Evolutionary conservation across 306 rosid species (phyloP).

Genomic region (Delonix regia): DNA sequence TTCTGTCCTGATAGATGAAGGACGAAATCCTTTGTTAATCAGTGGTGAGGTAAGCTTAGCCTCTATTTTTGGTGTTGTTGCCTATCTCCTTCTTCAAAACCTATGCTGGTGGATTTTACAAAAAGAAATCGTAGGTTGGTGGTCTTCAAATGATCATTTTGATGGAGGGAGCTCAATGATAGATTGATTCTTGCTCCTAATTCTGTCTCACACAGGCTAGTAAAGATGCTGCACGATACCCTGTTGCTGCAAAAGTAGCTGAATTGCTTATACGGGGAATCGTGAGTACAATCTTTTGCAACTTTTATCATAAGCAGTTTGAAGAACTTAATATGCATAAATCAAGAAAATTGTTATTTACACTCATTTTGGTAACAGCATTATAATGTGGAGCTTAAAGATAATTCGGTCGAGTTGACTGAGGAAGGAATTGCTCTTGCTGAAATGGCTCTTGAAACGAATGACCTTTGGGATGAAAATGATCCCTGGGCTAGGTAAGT

Average conservation of each 20-base stretch:
- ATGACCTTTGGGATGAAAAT: constrained; percentile 97
- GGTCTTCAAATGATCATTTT: constrained; percentile 31
- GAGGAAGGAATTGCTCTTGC: constrained; percentile 98
- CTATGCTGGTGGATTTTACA: neutral
- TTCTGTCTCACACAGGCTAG: constrained; percentile 70
- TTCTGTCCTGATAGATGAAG: constrained; percentile 95
- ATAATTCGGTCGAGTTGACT: constrained; percentile 89
- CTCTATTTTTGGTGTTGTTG: constrained; percentile 2
- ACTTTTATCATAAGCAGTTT: constrained; percentile 31
- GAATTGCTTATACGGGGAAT: constrained; percentile 73
- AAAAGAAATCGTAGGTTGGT: neutral
- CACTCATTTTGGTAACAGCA: constrained; percentile 60
- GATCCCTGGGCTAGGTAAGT: constrained; percentile 98
- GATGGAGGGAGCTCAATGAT: constrained; percentile 21
- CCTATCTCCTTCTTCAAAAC: constrained; percentile 21
- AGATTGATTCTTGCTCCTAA: constrained; percentile 34
- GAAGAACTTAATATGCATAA: constrained; percentile 7
- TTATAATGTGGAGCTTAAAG: constrained; percentile 87
- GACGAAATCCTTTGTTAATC: constrained; percentile 95
- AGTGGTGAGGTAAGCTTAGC: constrained; percentile 80
- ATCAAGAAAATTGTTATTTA: constrained; percentile 29
- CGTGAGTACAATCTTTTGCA: constrained; percentile 60
- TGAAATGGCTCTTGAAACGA: constrained; percentile 92
- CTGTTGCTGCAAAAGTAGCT: constrained; percentile 97
- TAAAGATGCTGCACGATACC: constrained; percentile 92